Evolutionary conservation across 768 basidiomycete species (phyloP).

Genomic region (Phlebiopsis flavidoalba): DNA sequence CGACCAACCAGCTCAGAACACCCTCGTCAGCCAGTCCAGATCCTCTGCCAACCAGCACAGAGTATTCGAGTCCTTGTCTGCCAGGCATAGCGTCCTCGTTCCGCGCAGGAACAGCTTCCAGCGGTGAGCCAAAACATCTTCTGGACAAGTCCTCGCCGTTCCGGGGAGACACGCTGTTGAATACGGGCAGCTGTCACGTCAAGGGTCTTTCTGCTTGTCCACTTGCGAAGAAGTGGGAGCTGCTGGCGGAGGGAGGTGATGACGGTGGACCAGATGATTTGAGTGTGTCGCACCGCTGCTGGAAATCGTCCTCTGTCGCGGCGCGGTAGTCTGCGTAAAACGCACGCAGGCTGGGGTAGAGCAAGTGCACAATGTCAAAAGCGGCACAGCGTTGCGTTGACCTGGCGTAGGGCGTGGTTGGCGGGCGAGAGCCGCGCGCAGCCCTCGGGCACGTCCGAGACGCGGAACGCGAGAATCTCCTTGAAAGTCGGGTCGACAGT

Average conservation of each 20-base stretch:
- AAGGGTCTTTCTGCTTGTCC: conserved; percentile 91
- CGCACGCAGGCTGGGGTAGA: conserved; percentile 82
- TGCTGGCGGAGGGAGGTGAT: conserved; percentile 81
- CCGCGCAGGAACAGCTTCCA: no score
- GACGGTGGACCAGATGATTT: conserved; percentile 92
- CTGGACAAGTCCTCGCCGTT: no score
- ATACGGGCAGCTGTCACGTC: conserved; percentile 81
- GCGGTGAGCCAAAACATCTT: no score
- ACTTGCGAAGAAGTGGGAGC: conserved; percentile 74
- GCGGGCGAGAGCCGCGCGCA: conserved; percentile 29
- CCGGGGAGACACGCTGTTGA: conserved; percentile 31
- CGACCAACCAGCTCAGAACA: no score
- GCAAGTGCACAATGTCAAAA: conserved; percentile 81
- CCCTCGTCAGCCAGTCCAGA: no score
- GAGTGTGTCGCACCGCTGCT: conserved; percentile 82
- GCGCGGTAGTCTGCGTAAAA: conserved; percentile 74
- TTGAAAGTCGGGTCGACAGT: conserved; percentile 80
- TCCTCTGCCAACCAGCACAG: no score
- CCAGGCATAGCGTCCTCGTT: no score
- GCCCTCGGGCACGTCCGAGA: conserved; percentile 36
- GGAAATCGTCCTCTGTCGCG: conserved; percentile 62
- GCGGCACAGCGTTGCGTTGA: conserved; percentile 62
- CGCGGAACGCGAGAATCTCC: conserved; percentile 75
- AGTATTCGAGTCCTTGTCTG: no score
- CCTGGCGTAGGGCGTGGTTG: conserved; percentile 49